These are phyloP conservation scores for Ogataea hybrid DNA, from an alignment of 1,139 yeast genomes.

Conservation along the genomic window DNA sequence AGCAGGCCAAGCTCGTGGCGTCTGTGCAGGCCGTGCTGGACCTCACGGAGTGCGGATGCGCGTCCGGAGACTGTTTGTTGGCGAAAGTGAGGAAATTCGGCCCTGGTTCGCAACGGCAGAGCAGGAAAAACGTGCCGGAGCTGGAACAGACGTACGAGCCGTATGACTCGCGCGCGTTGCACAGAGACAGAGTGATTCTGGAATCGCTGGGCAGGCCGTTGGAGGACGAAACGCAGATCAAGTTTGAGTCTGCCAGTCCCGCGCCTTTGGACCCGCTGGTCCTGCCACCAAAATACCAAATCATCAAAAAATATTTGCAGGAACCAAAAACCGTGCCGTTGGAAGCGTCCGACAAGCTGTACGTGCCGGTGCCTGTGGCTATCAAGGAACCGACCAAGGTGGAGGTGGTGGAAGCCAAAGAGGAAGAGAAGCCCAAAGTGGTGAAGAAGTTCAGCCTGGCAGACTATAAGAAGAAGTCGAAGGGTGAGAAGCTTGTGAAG, in stretches of 20 bases:
- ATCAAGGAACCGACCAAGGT: constrained; percentile 8
- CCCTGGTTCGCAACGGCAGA: constrained; percentile 43
- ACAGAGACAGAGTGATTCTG: constrained; percentile 21
- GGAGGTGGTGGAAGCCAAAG: constrained; percentile 9
- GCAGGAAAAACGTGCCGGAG: constrained; percentile 42
- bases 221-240: neutral
- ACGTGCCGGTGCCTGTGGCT: constrained; percentile 16
- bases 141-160: constrained; percentile 31
- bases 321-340: neutral
- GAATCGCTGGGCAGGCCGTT: constrained; percentile 2
- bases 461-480: constrained; percentile 34
- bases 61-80: constrained; percentile 51
- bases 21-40: constrained; percentile 61
- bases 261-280: constrained; percentile 16
- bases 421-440: constrained; percentile 27
- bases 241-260: constrained; percentile 11
- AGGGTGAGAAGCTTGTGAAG: constrained; percentile 11
- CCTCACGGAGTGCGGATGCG: constrained; percentile 71
- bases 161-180: constrained; percentile 22
- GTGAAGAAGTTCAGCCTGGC: constrained; percentile 35
- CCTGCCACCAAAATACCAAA: constrained; percentile 23
- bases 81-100: constrained; percentile 60
- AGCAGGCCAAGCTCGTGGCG: constrained; percentile 53
- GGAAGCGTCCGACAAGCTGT: constrained; percentile 4
- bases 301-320: constrained; percentile 18